Conservation (phyloP, 2,329 filamentous ascomycete species). For the Hawksworthiomyces lignivorus region DNA sequence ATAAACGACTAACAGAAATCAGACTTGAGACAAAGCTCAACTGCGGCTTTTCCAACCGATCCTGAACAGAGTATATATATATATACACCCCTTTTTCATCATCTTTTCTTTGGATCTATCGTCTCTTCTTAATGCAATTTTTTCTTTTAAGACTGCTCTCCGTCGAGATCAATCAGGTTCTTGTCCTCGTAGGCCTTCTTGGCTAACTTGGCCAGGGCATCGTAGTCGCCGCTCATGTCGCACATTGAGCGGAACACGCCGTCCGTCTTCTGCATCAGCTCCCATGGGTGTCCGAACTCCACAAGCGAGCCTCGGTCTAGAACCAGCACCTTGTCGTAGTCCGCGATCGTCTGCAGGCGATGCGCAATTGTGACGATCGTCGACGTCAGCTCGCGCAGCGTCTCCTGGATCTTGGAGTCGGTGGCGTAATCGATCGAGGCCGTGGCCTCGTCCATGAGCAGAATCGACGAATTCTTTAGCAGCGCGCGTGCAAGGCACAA, state of each 20-base stretch:
- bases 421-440: conserved; percentile 96
- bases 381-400: conserved; percentile 84
- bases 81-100: no score
- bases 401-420: conserved; percentile 92
- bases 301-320: conserved; percentile 81
- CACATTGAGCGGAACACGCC: conserved; percentile 59
- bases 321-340: conserved; percentile 96
- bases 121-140: no score
- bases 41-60: no score
- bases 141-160: no score
- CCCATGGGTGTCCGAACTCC: conserved; percentile 86
- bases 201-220: conserved; percentile 42
- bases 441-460: conserved; percentile 99
- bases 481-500: conserved; percentile 88
- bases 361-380: conserved; percentile 97
- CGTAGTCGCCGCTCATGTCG: conserved; percentile 54
- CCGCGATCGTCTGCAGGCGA: conserved; percentile 89
- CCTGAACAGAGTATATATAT: no score
- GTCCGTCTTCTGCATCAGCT: conserved; percentile 63
- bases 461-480: conserved; percentile 80
- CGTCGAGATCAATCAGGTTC: not conserved
- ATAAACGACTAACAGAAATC: no score
- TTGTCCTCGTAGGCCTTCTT: conserved; percentile 42
- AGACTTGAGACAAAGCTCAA: no score
- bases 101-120: no score